These are phyloP conservation scores for Picea glauca DNA, from an alignment of 75 land plant species.

Conservation along the genomic window DNA sequence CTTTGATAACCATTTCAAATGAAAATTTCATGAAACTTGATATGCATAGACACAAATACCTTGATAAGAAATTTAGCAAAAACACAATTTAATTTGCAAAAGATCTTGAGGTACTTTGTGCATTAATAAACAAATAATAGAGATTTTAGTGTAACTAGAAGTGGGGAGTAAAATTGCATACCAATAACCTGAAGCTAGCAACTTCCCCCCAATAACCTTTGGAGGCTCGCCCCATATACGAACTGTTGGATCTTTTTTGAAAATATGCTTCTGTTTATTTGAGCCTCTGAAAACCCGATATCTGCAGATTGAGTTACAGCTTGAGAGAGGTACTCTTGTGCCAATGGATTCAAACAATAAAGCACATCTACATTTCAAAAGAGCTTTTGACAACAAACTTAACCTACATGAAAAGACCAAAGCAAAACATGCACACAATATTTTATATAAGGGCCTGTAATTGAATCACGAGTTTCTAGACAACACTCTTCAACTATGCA, in stretches of 20 bases:
- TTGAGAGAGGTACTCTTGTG: neutral
- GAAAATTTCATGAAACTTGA: neutral
- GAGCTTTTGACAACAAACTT: neutral
- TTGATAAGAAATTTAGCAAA: slow-evolving; percentile 1
- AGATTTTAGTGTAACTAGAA: neutral
- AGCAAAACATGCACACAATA: neutral
- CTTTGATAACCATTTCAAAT: neutral
- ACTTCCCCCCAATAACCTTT: slow-evolving; percentile 85
- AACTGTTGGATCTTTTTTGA: slow-evolving; percentile 83
- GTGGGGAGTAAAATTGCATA: slow-evolving; percentile 21
- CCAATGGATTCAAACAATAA: neutral
- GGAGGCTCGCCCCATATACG: slow-evolving; percentile 93
- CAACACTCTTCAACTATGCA: neutral
- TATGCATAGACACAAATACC: neutral
- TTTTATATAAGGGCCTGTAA: neutral
- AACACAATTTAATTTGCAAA: neutral
- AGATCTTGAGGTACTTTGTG: neutral
- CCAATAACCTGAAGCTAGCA: slow-evolving; percentile 98
- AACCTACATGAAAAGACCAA: neutral
- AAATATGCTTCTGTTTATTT: slow-evolving; percentile 85
- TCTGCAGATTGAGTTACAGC: slow-evolving; percentile 25
- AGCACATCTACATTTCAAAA: neutral
- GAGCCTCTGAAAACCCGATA: slow-evolving; percentile 88
- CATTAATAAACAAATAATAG: neutral
- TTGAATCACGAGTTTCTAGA: neutral